These are phyloP conservation scores for Mucor saturninus DNA, from an alignment of 371 early-diverging fungal genomes.

Conservation along the genomic window DNA sequence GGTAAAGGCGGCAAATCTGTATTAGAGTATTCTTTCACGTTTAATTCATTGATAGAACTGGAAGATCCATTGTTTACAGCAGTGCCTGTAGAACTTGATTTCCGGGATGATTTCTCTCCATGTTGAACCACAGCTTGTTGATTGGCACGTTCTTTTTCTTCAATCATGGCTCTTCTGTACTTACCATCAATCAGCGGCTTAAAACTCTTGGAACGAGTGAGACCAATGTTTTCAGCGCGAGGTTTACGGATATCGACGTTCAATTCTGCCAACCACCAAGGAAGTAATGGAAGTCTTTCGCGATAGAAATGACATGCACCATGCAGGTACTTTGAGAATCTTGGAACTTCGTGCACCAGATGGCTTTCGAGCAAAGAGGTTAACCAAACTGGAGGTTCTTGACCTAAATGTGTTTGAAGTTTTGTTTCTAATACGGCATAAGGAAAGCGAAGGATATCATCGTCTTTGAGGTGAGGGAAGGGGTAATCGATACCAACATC, in stretches of 20 bases:
- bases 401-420: conserved; percentile 85
- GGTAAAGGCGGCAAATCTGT: conserved; percentile 11
- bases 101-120: conserved; percentile 2
- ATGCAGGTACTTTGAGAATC: conserved; percentile 97
- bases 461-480: conserved; percentile 76
- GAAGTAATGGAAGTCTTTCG: conserved; percentile 80
- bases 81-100: conserved; percentile 21
- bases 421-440: conserved; percentile 97
- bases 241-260: conserved; percentile 80
- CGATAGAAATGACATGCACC: conserved; percentile 90
- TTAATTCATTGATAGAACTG: conserved; percentile 60
- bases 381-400: conserved; percentile 91
- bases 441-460: conserved; percentile 88
- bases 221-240: conserved; percentile 41
- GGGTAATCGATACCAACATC: conserved; percentile 87
- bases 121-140: conserved; percentile 14
- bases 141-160: conserved; percentile 19
- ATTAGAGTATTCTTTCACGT: background rate
- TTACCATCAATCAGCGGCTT: conserved; percentile 42
- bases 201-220: conserved; percentile 37
- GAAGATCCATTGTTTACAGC: conserved; percentile 47
- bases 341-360: conserved; percentile 95
- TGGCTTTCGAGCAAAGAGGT: conserved; percentile 80
- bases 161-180: conserved; percentile 29
- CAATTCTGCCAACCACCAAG: conserved; percentile 95